Evolutionary conservation across 352 stramenopile species (phyloP).

Genomic region (Pythium brachiatum): DNA sequence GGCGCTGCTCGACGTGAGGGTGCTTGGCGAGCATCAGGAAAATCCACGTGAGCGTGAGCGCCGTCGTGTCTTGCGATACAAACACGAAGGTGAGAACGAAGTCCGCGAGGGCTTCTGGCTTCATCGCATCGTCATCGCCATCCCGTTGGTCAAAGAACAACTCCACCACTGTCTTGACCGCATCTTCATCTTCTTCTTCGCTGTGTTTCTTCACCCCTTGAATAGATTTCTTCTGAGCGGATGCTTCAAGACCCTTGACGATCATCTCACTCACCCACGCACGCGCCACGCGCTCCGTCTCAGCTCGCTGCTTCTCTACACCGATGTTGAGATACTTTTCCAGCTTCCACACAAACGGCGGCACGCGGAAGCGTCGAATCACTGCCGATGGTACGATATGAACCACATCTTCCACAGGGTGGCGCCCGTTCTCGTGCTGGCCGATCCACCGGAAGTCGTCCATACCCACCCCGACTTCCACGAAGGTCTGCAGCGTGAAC

Average conservation of each 20-base stretch:
- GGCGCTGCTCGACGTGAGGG: conserved; percentile 39
- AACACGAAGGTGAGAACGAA: conserved; percentile 65
- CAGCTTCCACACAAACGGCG: conserved; percentile 49
- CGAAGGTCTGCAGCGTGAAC: conserved; percentile 54
- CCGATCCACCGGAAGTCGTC: conserved; percentile 34
- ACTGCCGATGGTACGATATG: conserved; percentile 28
- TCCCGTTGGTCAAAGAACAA: conserved; percentile 8
- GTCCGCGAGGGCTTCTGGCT: conserved; percentile 55
- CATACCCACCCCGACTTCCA: conserved; percentile 48
- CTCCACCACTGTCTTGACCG: conserved; percentile 16
- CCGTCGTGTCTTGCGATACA: conserved; percentile 71
- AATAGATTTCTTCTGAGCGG: not conserved
- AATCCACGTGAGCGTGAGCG: conserved; percentile 62
- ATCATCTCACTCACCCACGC: too few species aligned
- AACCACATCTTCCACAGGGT: conserved; percentile 47
- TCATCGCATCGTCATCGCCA: conserved; percentile 19
- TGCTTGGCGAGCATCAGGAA: conserved; percentile 64
- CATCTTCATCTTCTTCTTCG: too few species aligned
- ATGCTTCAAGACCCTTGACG: conserved; percentile 19
- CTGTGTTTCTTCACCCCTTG: too few species aligned
- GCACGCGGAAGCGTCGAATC: conserved; percentile 38
- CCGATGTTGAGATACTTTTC: conserved; percentile 44
- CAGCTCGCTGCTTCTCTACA: conserved; percentile 30
- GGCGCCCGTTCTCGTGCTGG: conserved; percentile 26
- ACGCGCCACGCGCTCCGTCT: too few species aligned